These are phyloP conservation scores for Penicillium italicum DNA, from an alignment of 2,329 filamentous ascomycete species.

Conservation along the genomic window DNA sequence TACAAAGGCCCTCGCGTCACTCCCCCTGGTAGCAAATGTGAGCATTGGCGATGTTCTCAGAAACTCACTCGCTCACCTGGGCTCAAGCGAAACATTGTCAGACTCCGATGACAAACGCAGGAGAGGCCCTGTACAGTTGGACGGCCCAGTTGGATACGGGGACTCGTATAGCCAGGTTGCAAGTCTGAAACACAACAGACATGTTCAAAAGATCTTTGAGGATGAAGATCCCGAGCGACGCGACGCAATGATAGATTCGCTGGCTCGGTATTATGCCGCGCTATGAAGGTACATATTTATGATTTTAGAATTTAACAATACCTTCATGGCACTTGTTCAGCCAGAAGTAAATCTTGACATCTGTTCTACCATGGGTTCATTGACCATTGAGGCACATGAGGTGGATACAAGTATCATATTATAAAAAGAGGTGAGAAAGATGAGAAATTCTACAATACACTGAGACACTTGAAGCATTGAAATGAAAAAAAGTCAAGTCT, in stretches of 20 bases:
- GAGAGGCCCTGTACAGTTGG: neutral
- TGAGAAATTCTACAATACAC: neutral
- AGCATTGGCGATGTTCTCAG: constrained; percentile 16
- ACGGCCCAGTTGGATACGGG: neutral
- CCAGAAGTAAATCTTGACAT: neutral
- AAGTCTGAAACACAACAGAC: constrained; percentile 11
- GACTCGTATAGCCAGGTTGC: constrained; percentile 5
- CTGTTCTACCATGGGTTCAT: neutral
- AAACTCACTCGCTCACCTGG: constrained; percentile 15
- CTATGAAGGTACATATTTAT: constrained; percentile 6
- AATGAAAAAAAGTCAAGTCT: neutral
- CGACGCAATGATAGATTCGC: constrained; percentile 18
- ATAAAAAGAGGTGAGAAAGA: neutral
- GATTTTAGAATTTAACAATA: neutral
- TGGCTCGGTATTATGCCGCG: constrained; percentile 10
- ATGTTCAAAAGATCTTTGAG: constrained; percentile 15
- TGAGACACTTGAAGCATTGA: neutral
- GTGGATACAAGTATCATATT: neutral
- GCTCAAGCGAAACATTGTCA: neutral
- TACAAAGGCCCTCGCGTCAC: constrained; percentile 15
- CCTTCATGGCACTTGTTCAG: neutral
- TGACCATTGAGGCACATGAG: neutral
- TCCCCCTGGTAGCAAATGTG: constrained; percentile 16
- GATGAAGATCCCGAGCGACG: constrained; percentile 9
- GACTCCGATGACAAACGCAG: constrained; percentile 1